These are phyloP conservation scores for Acorus gramineus DNA, from an alignment of 106 monocot species.

Conservation along the genomic window DNA sequence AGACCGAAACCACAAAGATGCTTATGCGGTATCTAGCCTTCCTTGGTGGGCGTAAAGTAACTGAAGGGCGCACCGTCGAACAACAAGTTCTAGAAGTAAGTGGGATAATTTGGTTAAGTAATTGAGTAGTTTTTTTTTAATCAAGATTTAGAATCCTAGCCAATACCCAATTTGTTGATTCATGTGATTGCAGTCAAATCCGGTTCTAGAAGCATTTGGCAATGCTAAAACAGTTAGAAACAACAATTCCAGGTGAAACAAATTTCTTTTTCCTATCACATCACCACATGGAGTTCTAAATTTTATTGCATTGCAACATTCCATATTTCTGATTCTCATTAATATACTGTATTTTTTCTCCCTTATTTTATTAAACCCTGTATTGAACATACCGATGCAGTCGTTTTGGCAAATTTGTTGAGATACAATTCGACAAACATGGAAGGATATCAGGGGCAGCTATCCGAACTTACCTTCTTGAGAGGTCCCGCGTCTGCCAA, in stretches of 20 bases:
- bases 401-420: conserved; percentile 84
- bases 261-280: not conserved
- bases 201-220: conserved; percentile 99
- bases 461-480: conserved; percentile 76
- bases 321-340: too few relatives aligned
- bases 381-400: conserved; percentile 19
- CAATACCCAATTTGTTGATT: conserved; percentile 4
- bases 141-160: too few relatives aligned
- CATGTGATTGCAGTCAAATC: conserved; percentile 68
- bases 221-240: conserved; percentile 99
- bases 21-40: conserved; percentile 79
- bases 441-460: conserved; percentile 83
- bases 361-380: too few relatives aligned
- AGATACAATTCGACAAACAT: conserved; percentile 73
- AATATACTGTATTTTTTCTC: too few relatives aligned
- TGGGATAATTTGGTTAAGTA: not conserved
- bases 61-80: conserved; percentile 74
- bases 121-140: not conserved
- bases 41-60: conserved; percentile 57
- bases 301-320: too few relatives aligned
- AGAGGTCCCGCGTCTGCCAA: conserved; percentile 78
- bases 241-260: conserved; percentile 86
- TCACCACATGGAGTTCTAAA: not conserved
- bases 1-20: conserved; percentile 90
- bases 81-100: conserved; percentile 87